phyloP scores from a whole-genome alignment of 164 flowering plant genomes.

The Vitis rupestris region DNA sequence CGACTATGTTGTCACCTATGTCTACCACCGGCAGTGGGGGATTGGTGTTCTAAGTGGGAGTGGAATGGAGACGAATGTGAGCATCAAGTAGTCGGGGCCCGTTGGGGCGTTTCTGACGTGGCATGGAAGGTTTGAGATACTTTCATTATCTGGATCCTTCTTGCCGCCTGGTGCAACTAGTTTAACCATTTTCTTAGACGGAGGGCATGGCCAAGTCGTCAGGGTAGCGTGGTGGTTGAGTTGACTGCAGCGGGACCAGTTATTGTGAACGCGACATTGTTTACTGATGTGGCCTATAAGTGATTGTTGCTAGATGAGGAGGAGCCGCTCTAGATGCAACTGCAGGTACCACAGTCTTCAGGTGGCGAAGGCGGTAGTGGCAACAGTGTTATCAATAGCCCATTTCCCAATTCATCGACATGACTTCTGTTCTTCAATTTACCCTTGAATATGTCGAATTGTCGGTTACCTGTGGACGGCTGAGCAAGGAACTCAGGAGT shows the following conservation, averaged over 20 bases:
- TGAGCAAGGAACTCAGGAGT: slow-evolving; percentile 45
- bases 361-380: neutral
- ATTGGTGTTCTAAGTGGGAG: slow-evolving; percentile 39
- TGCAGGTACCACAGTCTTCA: slow-evolving; percentile 13
- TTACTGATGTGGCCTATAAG: slow-evolving; percentile 56
- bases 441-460: slow-evolving; percentile 40
- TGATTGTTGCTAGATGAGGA: slow-evolving; percentile 52
- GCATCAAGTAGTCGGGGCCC: too few species aligned
- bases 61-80: too few species aligned
- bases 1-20: slow-evolving; percentile 37
- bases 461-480: slow-evolving; percentile 66
- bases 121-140: too few species aligned
- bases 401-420: slow-evolving; percentile 9
- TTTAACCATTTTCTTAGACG: too few species aligned
- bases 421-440: slow-evolving; percentile 53
- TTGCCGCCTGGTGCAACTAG: too few species aligned
- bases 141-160: too few species aligned
- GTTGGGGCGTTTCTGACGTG: too few species aligned
- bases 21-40: slow-evolving; percentile 48
- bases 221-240: neutral
- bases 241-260: slow-evolving; percentile 53
- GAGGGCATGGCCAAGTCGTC: too few species aligned
- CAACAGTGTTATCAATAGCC: slow-evolving; percentile 9
- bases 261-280: slow-evolving; percentile 46
- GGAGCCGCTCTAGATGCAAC: slow-evolving; percentile 28